A percentile compares a stretch with the other conserved stretches of the same genome.
These are phyloP conservation scores for Ottelia alismoides DNA, from an alignment of 106 monocot species.

Conservation along the genomic window DNA sequence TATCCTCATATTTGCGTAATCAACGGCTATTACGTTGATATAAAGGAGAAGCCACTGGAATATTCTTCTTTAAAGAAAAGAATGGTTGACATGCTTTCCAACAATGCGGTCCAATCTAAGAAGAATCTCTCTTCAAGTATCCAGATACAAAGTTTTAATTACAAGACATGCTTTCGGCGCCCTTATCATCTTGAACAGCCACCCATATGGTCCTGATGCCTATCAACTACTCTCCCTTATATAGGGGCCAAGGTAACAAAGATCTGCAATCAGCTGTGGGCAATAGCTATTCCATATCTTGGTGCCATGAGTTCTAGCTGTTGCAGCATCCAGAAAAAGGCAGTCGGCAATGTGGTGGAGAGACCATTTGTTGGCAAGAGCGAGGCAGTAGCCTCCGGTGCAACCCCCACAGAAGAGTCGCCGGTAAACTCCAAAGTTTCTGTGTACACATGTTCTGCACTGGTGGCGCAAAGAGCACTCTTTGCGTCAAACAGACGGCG, in stretches of 20 bases:
- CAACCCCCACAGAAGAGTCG: background rate
- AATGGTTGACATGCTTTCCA: slow-evolving; percentile 30
- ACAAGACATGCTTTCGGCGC: slow-evolving; percentile 24
- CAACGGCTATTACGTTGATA: background rate
- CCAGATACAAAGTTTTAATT: slow-evolving; percentile 5
- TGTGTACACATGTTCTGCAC: slow-evolving; percentile 11
- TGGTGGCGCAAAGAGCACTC: slow-evolving; percentile 34
- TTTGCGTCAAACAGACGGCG: slow-evolving; percentile 17
- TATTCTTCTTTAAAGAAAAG: background rate
- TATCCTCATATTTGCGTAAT: background rate
- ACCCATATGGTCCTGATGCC: background rate
- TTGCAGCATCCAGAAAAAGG: no score
- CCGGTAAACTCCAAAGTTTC: slow-evolving; percentile 3
- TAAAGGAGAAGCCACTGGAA: background rate
- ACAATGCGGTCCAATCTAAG: slow-evolving; percentile 7
- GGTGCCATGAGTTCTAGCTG: no score
- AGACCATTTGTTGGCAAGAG: background rate
- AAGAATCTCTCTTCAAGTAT: slow-evolving; percentile 3
- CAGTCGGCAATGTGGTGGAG: no score
- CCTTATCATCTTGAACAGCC: background rate
- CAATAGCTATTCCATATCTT: no score
- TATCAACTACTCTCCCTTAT: slow-evolving; percentile 3
- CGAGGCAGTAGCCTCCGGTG: background rate
- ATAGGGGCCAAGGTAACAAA: slow-evolving; percentile 1
- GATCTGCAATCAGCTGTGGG: background rate